Conservation (phyloP, 768 basidiomycete genomes). For the Scleroderma bovista region DNA sequence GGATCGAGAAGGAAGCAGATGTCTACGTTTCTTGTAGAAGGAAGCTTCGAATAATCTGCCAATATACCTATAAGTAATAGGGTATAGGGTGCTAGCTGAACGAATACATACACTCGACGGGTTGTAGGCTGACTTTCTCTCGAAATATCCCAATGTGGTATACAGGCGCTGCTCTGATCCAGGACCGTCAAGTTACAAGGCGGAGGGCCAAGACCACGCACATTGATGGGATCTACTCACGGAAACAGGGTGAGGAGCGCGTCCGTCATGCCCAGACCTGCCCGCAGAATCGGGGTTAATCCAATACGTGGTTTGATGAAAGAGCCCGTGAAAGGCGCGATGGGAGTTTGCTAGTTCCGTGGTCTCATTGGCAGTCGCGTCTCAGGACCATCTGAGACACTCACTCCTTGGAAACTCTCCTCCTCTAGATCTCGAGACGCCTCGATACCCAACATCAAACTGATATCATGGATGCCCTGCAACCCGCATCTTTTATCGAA, state of each 20-base stretch:
- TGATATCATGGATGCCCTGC: constrained; percentile 71
- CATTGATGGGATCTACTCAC: constrained; percentile 36
- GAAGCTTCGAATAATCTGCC: constrained; percentile 90
- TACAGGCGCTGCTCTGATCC: constrained; percentile 64
- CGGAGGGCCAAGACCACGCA: constrained; percentile 2
- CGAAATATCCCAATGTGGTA: constrained; percentile 89
- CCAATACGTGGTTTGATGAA: constrained; percentile 74
- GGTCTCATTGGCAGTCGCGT: not conserved
- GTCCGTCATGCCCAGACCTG: constrained; percentile 91
- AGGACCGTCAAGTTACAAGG: not conserved
- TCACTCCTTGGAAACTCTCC: constrained; percentile 58
- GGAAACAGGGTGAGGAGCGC: constrained; percentile 83
- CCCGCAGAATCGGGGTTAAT: constrained; percentile 86
- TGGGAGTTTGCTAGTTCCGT: constrained; percentile 59
- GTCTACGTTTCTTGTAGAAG: constrained; percentile 69
- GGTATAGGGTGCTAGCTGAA: not conserved
- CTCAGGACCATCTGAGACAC: constrained; percentile 14
- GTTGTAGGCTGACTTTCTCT: constrained; percentile 81
- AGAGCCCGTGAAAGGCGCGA: constrained; percentile 74
- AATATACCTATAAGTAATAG: not conserved
- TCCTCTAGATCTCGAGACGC: constrained; percentile 67
- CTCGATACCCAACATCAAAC: constrained; percentile 77
- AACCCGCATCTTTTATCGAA: not conserved
- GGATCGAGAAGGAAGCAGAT: constrained; percentile 87
- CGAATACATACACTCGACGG: constrained; percentile 76